A percentile compares a stretch with the other conserved stretches of the same genome.
Conservation (phyloP, 129 eudicot genomes). For the carrot (Daucus carota) region DH1_v3.0 NC_030383.2:30718501-30719000, state of each 20-base stretch:
- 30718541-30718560: conserved; percentile 13
- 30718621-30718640: background rate
- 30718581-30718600: conserved; percentile 3
- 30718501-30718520: conserved; percentile 21
- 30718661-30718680: background rate
- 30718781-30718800: background rate
- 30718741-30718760: background rate
- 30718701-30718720: background rate
- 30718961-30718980: no score
- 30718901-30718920: no score
- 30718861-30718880: background rate
- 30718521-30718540: conserved; percentile 8
- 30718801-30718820: no score
- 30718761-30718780: background rate
- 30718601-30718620: background rate
- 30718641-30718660: background rate
- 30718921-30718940: no score
- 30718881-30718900: background rate
- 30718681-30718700: background rate
- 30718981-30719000: no score
- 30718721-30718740: background rate
- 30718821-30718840: no score
- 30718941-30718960: no score
- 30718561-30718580: conserved; percentile 21
- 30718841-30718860: background rate